phyloP scores from a whole-genome alignment of 2,329 filamentous ascomycete genomes.

The Dactylellina leptospora region DNA sequence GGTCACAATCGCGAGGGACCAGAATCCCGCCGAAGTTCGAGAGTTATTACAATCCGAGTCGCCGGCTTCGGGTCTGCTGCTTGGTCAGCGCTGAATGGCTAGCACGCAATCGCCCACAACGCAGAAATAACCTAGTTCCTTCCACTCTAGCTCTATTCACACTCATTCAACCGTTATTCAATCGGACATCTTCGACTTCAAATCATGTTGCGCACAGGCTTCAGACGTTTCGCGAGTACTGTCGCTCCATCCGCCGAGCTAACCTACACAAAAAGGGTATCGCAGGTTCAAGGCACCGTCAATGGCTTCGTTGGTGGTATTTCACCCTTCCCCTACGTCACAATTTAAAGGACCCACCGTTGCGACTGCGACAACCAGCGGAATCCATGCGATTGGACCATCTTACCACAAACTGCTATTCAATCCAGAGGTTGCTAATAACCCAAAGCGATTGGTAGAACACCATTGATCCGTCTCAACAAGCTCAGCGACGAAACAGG shows the following conservation, averaged over 20 bases:
- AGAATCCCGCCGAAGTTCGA: no score
- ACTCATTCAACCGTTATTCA: no score
- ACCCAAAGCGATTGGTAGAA: conserved; percentile 88
- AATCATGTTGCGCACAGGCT: conserved; percentile 75
- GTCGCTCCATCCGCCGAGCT: conserved; percentile 63
- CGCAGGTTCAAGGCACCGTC: conserved; percentile 79
- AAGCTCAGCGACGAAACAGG: conserved; percentile 87
- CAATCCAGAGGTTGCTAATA: conserved; percentile 39
- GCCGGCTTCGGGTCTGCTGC: background rate
- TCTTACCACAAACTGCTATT: background rate
- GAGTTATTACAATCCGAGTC: background rate
- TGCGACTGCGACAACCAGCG: conserved; percentile 1
- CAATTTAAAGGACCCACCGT: conserved; percentile 9
- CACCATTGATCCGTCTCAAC: conserved; percentile 89
- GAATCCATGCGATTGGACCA: conserved; percentile 5
- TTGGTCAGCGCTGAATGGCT: background rate
- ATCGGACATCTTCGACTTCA: background rate
- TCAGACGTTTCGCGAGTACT: conserved; percentile 73
- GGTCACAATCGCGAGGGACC: background rate
- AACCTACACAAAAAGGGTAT: conserved; percentile 75
- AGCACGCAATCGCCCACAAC: conserved; percentile 15
- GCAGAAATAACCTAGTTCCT: background rate
- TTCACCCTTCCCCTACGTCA: conserved; percentile 55
- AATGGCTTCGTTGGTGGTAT: conserved; percentile 83
- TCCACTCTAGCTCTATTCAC: no score